phyloP scores from a whole-genome alignment of 192 early-diverging fungal species.

The Umbelopsis ramanniana region DNA sequence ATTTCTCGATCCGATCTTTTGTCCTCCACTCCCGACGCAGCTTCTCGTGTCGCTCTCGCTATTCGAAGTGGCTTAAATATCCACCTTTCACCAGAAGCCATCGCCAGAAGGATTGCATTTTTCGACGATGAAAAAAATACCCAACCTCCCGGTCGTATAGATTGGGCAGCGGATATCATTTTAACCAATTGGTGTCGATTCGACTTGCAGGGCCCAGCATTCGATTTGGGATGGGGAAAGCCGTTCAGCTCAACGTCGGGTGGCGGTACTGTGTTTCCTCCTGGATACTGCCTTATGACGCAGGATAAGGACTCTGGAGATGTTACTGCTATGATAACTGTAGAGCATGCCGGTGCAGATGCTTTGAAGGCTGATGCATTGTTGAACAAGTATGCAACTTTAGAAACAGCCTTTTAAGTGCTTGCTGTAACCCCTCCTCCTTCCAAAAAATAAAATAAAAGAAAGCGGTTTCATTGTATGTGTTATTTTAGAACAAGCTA shows the following conservation, averaged over 20 bases:
- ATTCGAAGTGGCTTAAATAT: constrained; percentile 29
- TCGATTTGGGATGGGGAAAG: constrained; percentile 45
- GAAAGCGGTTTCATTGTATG: too few species aligned
- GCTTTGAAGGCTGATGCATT: constrained; percentile 30
- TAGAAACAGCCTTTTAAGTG: background rate
- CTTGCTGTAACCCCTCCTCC: too few species aligned
- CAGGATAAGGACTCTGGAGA: constrained; percentile 41
- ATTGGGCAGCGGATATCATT: constrained; percentile 37
- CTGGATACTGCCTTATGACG: constrained; percentile 39
- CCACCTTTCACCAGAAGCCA: constrained; percentile 39
- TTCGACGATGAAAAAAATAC: constrained; percentile 33
- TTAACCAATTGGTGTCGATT: constrained; percentile 47
- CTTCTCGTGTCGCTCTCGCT: constrained; percentile 36
- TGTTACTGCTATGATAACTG: constrained; percentile 33
- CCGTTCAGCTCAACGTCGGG: constrained; percentile 35
- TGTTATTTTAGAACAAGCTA: too few species aligned
- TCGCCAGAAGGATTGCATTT: constrained; percentile 41
- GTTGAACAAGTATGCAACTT: constrained; percentile 41
- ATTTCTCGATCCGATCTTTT: constrained; percentile 34
- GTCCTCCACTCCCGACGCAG: constrained; percentile 27
- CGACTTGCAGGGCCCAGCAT: constrained; percentile 40
- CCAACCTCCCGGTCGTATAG: constrained; percentile 38
- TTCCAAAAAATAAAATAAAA: too few species aligned
- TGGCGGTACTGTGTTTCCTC: constrained; percentile 31
- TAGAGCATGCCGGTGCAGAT: constrained; percentile 33